Base-by-base conservation (phyloP, 2,329 filamentous ascomycete genomes). In the Rhinocladiella mackenziei region DNA sequence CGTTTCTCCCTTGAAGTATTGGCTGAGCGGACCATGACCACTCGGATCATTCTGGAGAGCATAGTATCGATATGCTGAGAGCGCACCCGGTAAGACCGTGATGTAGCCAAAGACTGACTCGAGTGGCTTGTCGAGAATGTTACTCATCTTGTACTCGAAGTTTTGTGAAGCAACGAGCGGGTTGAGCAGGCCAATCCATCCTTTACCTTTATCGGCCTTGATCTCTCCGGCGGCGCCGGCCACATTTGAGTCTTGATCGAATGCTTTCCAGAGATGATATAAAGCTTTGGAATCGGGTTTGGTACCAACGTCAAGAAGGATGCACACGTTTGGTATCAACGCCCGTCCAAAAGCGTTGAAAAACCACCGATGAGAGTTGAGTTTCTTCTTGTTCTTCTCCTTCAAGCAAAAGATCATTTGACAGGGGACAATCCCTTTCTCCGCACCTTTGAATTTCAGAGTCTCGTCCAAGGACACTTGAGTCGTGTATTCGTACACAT, bases 61-160 rank as follows among this genome's bases (percentile, higher is more conserved):
- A 57, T 96, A 87, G 65, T 94, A 98, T 30, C 94, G 80, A 64
- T 98, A 98, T 1, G 92, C 92, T 62, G 87, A 94, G 39, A 98
- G 77, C 1, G 92, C 92, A 66, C 92, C 94, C 0, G 92, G 94
- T 54, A 98, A 71, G 57, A 98, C 92, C 4, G 91, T 97, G 57
- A 98, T 98, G 63, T 97, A 98, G 2, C 92, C 92, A 64, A 98
- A 98, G 0, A 95, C 91, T 0, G 88, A 95, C 65, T 98, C 92
- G 2, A 98, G 73, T 0, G 92, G 92, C 66, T 98, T 98, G 64
- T 98, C 92, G 18, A 98, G 75, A 59, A 98, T 98, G 59, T 98
- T 98, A 29, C 89, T 95, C 88, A 98, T 96, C 68, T 98, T 98
- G 74, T 98, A 98, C 71, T 98, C 92, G 56, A 98, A 98, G 64